phyloP scores from a whole-genome alignment of 805 yeast genomes.

The Zygoascus bituminiphila region DNA sequence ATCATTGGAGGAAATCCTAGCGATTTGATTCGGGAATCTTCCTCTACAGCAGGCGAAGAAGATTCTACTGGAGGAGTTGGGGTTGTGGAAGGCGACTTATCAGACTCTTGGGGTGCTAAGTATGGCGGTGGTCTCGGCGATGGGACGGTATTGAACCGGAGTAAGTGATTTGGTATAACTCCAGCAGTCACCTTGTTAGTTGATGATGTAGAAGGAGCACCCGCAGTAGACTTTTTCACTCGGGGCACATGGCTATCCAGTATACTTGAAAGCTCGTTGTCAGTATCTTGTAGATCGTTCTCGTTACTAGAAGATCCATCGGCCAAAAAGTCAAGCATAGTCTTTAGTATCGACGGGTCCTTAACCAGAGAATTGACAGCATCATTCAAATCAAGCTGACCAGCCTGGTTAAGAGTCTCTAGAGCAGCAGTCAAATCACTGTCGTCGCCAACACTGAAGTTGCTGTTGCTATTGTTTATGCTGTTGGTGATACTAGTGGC shows the following conservation, averaged over 20 bases:
- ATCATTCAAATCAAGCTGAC: conserved; percentile 17
- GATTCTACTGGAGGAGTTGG: conserved; percentile 3
- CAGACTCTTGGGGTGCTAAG: neutral
- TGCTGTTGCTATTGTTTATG: neutral
- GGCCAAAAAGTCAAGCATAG: conserved; percentile 16
- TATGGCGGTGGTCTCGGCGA: conserved; percentile 16
- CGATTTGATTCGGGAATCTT: conserved; percentile 18
- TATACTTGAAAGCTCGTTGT: neutral
- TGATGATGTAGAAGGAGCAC: neutral
- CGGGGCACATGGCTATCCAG: neutral
- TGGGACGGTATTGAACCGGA: neutral
- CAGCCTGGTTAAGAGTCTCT: conserved; percentile 19
- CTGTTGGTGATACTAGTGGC: neutral
- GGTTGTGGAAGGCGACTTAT: conserved; percentile 1
- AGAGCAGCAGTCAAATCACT: conserved; percentile 13
- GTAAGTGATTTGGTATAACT: neutral
- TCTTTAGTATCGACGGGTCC: conserved; percentile 21
- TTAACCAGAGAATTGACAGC: conserved; percentile 22
- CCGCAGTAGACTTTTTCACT: neutral
- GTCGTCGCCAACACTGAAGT: neutral
- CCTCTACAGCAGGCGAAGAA: neutral
- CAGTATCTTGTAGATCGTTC: neutral
- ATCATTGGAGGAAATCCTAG: conserved; percentile 25
- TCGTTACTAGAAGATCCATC: conserved; percentile 6
- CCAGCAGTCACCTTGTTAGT: neutral